Evolutionary conservation across 768 basidiomycete genomes (phyloP).

Genomic region (Termitomyces bulborhizus): DNA sequence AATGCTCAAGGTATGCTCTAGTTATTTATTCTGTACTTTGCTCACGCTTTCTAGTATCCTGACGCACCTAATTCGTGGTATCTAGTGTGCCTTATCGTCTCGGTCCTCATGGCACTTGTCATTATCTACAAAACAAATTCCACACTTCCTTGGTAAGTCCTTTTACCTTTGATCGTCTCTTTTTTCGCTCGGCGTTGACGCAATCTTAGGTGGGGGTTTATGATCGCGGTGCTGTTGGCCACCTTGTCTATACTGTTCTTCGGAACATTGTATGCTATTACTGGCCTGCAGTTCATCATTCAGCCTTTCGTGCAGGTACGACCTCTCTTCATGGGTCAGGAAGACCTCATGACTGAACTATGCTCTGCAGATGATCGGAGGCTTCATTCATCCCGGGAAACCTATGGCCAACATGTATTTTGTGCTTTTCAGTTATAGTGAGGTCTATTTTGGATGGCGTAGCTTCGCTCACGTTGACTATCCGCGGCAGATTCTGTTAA

Average conservation of each 20-base stretch:
- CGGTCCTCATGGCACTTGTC: slow-evolving; percentile 36
- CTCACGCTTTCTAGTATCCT: slow-evolving; percentile 31
- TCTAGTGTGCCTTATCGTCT: slow-evolving; percentile 29
- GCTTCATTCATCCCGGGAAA: slow-evolving; percentile 51
- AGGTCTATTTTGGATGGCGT: slow-evolving; percentile 4
- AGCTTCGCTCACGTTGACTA: neutral
- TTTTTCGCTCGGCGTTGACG: neutral
- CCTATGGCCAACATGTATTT: slow-evolving; percentile 69
- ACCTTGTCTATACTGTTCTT: slow-evolving; percentile 42
- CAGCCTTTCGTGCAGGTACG: slow-evolving; percentile 46
- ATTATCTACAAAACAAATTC: slow-evolving; percentile 42
- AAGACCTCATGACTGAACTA: slow-evolving; percentile 16
- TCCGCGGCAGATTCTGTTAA: slow-evolving; percentile 31
- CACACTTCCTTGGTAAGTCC: slow-evolving; percentile 37
- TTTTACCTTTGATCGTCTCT: neutral
- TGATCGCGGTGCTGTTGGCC: slow-evolving; percentile 36
- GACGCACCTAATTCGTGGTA: slow-evolving; percentile 59
- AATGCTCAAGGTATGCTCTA: slow-evolving; percentile 37
- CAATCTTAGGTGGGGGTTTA: slow-evolving; percentile 39
- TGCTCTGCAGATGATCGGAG: slow-evolving; percentile 50
- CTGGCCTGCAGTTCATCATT: slow-evolving; percentile 37
- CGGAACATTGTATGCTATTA: slow-evolving; percentile 38
- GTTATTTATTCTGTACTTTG: neutral
- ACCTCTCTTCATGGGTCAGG: neutral
- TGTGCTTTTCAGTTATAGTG: slow-evolving; percentile 42